Percentiles rank a stretch among this genome's conserved stretches.
Evolutionary conservation across 257 asterid species (phyloP).

Genomic region (Nemophila menziesii): DNA sequence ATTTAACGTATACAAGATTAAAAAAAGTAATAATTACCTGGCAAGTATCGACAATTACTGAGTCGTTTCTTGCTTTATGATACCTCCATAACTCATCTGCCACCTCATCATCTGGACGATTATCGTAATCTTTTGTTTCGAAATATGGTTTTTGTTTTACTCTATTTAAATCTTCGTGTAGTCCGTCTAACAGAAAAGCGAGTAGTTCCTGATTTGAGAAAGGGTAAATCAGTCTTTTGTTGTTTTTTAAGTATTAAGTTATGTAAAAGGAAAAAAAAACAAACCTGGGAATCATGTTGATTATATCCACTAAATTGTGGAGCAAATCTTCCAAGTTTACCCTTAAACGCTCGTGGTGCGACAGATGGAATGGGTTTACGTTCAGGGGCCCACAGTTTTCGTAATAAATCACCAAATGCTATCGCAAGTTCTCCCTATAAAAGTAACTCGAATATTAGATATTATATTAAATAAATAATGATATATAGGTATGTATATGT

Average conservation of each 20-base stretch:
- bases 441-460: constrained; percentile 6
- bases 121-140: constrained; percentile 76
- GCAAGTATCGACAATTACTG: constrained; percentile 83
- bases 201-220: constrained; percentile 83
- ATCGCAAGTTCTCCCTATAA: constrained; percentile 96
- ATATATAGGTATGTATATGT: not conserved
- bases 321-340: constrained; percentile 89
- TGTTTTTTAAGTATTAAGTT: not conserved
- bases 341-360: constrained; percentile 88
- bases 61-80: constrained; percentile 91
- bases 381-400: constrained; percentile 97
- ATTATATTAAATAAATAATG: not conserved
- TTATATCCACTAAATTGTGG: constrained; percentile 98
- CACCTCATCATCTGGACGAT: constrained; percentile 76
- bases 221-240: not conserved
- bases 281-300: constrained; percentile 97
- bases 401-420: constrained; percentile 83
- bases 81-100: constrained; percentile 92
- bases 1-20: not conserved
- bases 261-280: not conserved
- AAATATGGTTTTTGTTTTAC: constrained; percentile 89
- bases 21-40: constrained; percentile 43
- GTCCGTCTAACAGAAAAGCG: constrained; percentile 92
- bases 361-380: constrained; percentile 60
- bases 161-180: constrained; percentile 95